phyloP scores from a whole-genome alignment of 371 early-diverging fungal genomes.

The Choanephora cucurbitarum region DNA sequence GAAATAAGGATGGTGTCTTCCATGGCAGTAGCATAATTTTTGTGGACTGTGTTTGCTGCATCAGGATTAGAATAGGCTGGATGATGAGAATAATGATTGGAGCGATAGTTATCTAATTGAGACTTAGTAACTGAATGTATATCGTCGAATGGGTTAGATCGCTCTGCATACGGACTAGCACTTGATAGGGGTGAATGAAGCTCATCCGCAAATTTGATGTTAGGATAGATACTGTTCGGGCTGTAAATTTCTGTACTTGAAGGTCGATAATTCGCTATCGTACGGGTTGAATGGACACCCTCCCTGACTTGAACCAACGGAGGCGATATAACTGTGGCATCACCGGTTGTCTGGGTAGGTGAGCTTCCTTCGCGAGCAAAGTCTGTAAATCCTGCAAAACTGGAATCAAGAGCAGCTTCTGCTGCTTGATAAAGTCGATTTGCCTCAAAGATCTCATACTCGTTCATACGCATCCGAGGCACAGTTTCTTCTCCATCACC shows the following conservation, averaged over 20 bases:
- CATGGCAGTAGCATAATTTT: not conserved
- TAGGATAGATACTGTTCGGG: conserved; percentile 1
- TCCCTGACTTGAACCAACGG: conserved; percentile 38
- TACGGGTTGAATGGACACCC: conserved; percentile 25
- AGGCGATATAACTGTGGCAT: conserved; percentile 17
- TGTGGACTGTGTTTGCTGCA: not conserved
- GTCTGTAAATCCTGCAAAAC: conserved; percentile 44
- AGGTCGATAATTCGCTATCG: conserved; percentile 4
- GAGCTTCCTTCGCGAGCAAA: conserved; percentile 19
- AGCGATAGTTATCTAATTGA: conserved; percentile 4
- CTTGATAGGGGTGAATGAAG: not conserved
- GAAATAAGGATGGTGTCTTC: conserved; percentile 13
- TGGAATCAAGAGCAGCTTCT: conserved; percentile 48
- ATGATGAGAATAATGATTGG: conserved; percentile 17
- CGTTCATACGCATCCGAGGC: conserved; percentile 36
- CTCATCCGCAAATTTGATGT: not conserved
- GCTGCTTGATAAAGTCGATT: conserved; percentile 37
- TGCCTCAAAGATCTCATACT: conserved; percentile 41
- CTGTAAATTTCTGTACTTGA: conserved; percentile 2
- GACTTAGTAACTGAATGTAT: conserved; percentile 10
- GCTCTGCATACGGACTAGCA: conserved; percentile 22
- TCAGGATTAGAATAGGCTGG: conserved; percentile 46
- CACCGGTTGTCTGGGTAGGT: not conserved
- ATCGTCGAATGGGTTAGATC: conserved; percentile 47
- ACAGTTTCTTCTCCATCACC: conserved; percentile 13